phyloP scores from a whole-genome alignment of 1,284 basidiomycete species.

The Anthracocystis setariae region DNA sequence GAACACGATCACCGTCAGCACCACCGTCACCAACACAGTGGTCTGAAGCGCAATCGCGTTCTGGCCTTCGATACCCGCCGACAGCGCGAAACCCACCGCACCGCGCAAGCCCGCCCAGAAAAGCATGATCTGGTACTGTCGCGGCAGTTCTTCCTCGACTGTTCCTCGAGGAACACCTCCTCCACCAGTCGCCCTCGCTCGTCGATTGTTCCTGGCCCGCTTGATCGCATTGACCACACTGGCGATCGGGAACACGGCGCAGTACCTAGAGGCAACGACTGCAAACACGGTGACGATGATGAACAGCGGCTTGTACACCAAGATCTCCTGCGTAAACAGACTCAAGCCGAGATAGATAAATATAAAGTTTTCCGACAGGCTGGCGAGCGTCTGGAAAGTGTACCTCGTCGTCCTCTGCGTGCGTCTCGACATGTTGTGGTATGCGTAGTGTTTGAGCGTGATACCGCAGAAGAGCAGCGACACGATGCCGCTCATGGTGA shows the following conservation, averaged over 20 bases:
- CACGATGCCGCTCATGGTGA: constrained; percentile 95
- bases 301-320: constrained; percentile 93
- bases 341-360: constrained; percentile 98
- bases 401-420: constrained; percentile 96
- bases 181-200: constrained; percentile 35
- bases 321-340: constrained; percentile 88
- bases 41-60: constrained; percentile 90
- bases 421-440: constrained; percentile 95
- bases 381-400: constrained; percentile 70
- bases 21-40: constrained; percentile 94
- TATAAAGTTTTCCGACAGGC: constrained; percentile 96
- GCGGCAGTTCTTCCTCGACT: constrained; percentile 55
- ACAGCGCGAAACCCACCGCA: constrained; percentile 95
- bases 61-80: constrained; percentile 90
- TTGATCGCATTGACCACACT: constrained; percentile 89
- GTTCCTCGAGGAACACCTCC: constrained; percentile 40
- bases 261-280: constrained; percentile 93
- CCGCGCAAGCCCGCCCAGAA: constrained; percentile 98
- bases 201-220: constrained; percentile 79
- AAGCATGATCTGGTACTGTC: constrained; percentile 72
- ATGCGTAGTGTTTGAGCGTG: constrained; percentile 98
- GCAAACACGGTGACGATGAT: constrained; percentile 76
- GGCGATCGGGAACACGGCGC: constrained; percentile 95
- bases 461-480: constrained; percentile 98
- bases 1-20: constrained; percentile 92